Base-by-base conservation (phyloP, 192 early-diverging fungal genomes). In the Kickxella alabastrina region DNA sequence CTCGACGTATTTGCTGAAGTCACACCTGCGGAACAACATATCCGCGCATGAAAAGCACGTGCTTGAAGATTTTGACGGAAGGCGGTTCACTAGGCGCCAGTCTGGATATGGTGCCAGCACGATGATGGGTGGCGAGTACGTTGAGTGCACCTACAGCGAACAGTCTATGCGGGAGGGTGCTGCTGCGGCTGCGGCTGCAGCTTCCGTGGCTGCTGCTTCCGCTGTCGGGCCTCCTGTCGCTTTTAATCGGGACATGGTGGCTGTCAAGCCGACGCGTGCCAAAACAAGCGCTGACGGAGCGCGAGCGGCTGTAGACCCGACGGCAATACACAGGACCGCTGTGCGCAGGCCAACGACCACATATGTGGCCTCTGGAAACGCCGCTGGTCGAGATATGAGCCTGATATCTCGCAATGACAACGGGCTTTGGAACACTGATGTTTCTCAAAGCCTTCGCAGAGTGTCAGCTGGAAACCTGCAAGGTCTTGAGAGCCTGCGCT, bases 1-100 rank as follows among this genome's bases (percentile, higher is more conserved):
- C 42, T 58, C 65, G n/a, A 68, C 61, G 12, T 76, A 76, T 35
- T 52, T 76, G 18, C 62, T 64, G 31, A 76, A 76, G 31, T 76
- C 73, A 17, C 73, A 76, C 22, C 38, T 76, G 43, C 65, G 73
- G 28, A 76, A 68, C 49, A 68, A 76, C 42, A 21, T 58, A 10
- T 52, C 58, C 22, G 40, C 57, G 41, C 34, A 51, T 10, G 37
- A 35, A 34, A 19, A 47, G 6, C 25, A 43, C 8, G 52, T 49
- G 24, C n/a, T n/a, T 14, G 40, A 27, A 10, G 44, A 53, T 49
- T 42, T 29, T 37, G 5, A 48, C 51, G 6, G 51, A 59, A 37
- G 39, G 3, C 39, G 23, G 39, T 41, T 41, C 23, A 7, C 23
- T 7, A 21, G 39, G 18, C 39, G 18, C 18, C 7, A 5, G 5